phyloP scores from a whole-genome alignment of 83 land plant species.

The Picea abies region DNA sequence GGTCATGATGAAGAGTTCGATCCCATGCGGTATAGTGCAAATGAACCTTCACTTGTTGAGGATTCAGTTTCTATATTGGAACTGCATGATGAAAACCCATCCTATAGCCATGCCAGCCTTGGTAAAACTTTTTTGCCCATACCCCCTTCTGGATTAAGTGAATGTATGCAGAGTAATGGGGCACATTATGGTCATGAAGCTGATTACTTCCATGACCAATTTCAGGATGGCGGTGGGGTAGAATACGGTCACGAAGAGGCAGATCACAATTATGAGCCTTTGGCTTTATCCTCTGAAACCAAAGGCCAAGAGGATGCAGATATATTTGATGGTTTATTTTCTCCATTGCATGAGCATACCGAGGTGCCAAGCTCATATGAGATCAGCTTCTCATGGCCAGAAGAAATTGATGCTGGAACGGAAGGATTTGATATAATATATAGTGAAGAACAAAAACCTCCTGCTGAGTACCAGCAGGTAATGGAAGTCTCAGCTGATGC shows the following conservation, averaged over 20 bases:
- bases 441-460: background rate
- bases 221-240: too few species aligned
- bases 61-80: too few species aligned
- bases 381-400: background rate
- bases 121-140: too few species aligned
- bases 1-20: background rate
- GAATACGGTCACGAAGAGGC: background rate
- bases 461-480: background rate
- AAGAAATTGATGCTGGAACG: background rate
- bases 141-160: too few species aligned
- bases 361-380: too few species aligned
- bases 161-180: too few species aligned
- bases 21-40: too few species aligned
- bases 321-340: background rate
- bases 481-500: background rate
- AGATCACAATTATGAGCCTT: background rate
- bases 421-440: background rate
- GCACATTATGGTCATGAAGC: too few species aligned
- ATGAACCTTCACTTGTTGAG: too few species aligned
- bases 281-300: background rate
- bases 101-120: too few species aligned
- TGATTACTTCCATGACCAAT: too few species aligned
- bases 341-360: background rate
- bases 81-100: too few species aligned
- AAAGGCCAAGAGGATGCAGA: background rate